Percentiles rank a stretch among this genome's conserved stretches.
Conservation (phyloP, 78 protist genomes). For the Dictyostelium firmibasis region DNA sequence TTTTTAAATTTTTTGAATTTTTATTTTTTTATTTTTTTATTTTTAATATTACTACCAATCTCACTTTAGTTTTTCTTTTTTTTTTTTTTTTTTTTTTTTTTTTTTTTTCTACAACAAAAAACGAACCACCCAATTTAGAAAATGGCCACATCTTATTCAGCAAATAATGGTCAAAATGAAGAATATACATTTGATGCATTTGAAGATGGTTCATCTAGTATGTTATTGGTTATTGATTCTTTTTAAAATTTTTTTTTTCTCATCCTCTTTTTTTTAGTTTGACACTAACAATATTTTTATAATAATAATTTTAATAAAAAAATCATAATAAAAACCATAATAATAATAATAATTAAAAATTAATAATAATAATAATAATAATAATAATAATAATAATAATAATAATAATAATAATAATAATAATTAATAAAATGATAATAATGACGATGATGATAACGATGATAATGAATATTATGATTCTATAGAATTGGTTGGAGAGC, state of each 20-base stretch:
- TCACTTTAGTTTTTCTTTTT: neutral
- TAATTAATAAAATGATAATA: neutral
- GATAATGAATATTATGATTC: neutral
- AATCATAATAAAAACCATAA: neutral
- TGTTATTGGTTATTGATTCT: neutral
- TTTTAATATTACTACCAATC: neutral
- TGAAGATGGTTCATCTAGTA: conserved; percentile 81
- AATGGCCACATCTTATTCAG: conserved; percentile 4
- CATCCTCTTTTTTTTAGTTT: neutral
- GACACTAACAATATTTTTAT: neutral
- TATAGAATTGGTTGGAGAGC: conserved; percentile 75
- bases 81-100: neutral
- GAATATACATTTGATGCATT: conserved; percentile 75
- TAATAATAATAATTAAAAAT: neutral
- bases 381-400: neutral
- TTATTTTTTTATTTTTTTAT: neutral
- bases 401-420: neutral
- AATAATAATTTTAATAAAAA: neutral
- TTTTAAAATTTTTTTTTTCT: neutral
- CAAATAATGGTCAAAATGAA: neutral
- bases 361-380: neutral
- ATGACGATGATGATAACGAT: neutral
- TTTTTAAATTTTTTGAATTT: neutral
- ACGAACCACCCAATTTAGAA: neutral
- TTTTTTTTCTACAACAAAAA: neutral